Conservation (phyloP, 2,329 filamentous ascomycete genomes). For the Phaeosphaeriaceae sp. region DNA sequence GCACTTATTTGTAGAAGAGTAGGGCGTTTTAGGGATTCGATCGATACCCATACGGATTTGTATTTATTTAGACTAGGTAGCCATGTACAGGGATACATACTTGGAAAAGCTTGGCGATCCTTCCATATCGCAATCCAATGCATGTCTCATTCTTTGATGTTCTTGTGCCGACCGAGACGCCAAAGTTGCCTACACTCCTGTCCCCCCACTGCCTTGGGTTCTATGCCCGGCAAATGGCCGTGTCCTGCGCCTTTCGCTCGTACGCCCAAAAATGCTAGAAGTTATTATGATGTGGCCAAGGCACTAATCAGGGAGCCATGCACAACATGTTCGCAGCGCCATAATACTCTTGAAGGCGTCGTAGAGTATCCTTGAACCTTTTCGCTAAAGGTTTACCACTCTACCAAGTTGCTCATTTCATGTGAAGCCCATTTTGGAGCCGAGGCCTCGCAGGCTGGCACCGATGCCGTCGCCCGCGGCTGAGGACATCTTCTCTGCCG, state of each 20-base stretch:
- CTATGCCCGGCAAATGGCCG: neutral
- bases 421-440: slow-evolving; percentile 39
- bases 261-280: slow-evolving; percentile 5
- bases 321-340: too few species aligned
- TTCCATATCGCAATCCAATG: neutral
- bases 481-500: slow-evolving; percentile 17
- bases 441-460: slow-evolving; percentile 35
- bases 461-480: slow-evolving; percentile 29
- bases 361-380: too few species aligned
- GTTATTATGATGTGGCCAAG: neutral
- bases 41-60: neutral
- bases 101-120: neutral
- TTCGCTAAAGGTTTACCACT: neutral
- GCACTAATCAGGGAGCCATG: neutral
- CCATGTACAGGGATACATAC: too few species aligned
- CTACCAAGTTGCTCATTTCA: slow-evolving; percentile 12
- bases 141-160: too few species aligned
- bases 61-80: neutral
- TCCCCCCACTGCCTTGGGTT: too few species aligned
- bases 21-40: neutral
- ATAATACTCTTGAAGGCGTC: too few species aligned
- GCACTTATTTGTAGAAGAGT: neutral
- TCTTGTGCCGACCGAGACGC: too few species aligned
- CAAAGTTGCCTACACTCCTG: too few species aligned
- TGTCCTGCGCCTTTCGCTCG: neutral